phyloP scores from a whole-genome alignment of 495 filamentous ascomycete genomes.

The Staphylotrichum longicolle region DNA sequence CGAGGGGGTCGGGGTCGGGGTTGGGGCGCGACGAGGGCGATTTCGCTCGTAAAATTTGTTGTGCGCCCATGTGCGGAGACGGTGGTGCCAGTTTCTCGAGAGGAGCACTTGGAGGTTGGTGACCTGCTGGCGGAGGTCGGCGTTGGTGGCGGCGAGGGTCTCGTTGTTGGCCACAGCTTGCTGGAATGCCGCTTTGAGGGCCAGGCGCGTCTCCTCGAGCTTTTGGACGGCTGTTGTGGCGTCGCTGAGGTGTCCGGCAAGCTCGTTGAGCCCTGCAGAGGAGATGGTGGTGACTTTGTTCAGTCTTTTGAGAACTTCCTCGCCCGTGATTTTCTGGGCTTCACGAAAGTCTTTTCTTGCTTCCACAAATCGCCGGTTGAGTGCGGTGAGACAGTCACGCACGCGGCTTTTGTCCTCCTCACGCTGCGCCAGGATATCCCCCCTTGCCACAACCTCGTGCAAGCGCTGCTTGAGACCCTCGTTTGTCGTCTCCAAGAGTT shows the following conservation, averaged over 20 bases:
- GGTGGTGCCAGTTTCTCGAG: conserved; percentile 4
- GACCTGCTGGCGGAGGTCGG: not conserved
- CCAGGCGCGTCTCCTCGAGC: not conserved
- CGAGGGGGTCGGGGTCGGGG: not conserved
- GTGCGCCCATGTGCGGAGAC: not conserved
- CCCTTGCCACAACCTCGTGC: not conserved
- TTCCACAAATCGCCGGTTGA: not conserved
- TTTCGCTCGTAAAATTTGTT: not conserved
- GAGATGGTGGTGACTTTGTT: no score
- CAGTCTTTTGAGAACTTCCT: no score
- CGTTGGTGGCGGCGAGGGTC: not conserved
- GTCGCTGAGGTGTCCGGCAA: no score
- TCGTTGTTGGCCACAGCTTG: not conserved
- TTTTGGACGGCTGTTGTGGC: no score
- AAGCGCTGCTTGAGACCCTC: not conserved
- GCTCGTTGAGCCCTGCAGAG: no score
- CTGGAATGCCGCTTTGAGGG: not conserved
- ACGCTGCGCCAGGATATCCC: not conserved
- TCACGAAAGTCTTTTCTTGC: no score
- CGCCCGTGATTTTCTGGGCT: no score
- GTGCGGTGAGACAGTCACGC: no score
- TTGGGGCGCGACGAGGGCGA: not conserved
- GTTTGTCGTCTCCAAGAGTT: not conserved
- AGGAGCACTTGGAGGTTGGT: not conserved
- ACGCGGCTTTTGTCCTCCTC: no score